Conservation (phyloP, 208 protist genomes). For the Lotmaria passim region DNA sequence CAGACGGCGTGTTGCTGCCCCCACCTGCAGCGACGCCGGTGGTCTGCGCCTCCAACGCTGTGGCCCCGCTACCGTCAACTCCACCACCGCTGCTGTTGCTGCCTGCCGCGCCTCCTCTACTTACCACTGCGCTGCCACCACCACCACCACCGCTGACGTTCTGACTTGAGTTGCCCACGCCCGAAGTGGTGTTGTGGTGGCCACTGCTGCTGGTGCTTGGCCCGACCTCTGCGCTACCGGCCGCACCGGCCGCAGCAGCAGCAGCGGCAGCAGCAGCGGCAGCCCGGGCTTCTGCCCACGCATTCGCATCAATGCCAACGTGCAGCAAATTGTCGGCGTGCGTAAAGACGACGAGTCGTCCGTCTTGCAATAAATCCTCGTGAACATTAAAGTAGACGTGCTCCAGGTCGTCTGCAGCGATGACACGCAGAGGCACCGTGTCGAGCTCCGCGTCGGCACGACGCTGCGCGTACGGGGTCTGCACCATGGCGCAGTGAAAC, state of each 20-base stretch:
- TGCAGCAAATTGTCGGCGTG: conserved; percentile 39
- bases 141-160: not conserved
- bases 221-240: not conserved
- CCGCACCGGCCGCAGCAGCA: not conserved
- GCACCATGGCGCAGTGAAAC: conserved; percentile 39
- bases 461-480: conserved; percentile 35
- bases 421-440: conserved; percentile 44
- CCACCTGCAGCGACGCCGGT: too few relatives aligned
- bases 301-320: conserved; percentile 32
- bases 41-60: too few relatives aligned
- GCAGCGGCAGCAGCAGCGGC: conserved; percentile 2
- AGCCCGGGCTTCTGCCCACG: conserved; percentile 24
- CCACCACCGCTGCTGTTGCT: not conserved
- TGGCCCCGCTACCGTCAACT: not conserved
- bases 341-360: conserved; percentile 58
- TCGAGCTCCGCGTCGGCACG: conserved; percentile 32
- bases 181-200: not conserved
- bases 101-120: not conserved
- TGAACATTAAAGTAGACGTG: conserved; percentile 59
- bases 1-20: conserved; percentile 4
- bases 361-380: conserved; percentile 51
- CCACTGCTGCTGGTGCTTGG: not conserved
- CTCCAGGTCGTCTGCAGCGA: conserved; percentile 38
- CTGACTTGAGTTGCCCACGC: too few relatives aligned
- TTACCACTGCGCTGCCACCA: not conserved